Percentiles rank a stretch among this genome's conserved stretches.
Evolutionary conservation across 2,329 filamentous ascomycete species (phyloP).

Genomic region (Colletotrichum navitas): DNA sequence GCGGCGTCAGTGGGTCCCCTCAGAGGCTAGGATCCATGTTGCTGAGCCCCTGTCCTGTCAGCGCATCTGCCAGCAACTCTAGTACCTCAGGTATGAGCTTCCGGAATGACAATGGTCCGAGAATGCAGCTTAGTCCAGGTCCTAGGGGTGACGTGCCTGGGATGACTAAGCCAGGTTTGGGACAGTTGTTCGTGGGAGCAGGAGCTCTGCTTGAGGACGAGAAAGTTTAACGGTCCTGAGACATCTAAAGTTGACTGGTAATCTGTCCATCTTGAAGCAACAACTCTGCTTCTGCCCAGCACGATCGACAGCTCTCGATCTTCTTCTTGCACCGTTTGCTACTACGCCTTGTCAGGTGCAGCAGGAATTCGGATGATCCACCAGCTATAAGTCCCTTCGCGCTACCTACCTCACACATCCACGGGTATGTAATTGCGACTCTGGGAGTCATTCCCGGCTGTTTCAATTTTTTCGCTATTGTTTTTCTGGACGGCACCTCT

Average conservation of each 20-base stretch:
- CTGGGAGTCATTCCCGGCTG: constrained; percentile 34
- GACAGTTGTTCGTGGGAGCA: constrained; percentile 39
- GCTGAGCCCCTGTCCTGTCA: background rate
- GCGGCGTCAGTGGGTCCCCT: constrained; percentile 6
- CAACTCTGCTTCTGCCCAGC: constrained; percentile 15
- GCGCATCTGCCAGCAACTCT: too few species aligned
- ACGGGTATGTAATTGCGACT: constrained; percentile 38
- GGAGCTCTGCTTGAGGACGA: constrained; percentile 20
- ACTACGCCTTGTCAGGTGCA: constrained; percentile 2
- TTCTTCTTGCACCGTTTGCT: background rate
- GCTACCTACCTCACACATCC: constrained; percentile 19
- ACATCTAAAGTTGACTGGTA: constrained; percentile 20
- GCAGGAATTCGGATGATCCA: constrained; percentile 32
- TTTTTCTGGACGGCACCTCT: constrained; percentile 1
- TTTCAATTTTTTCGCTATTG: constrained; percentile 24
- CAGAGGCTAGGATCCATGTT: background rate
- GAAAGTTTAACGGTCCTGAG: constrained; percentile 30
- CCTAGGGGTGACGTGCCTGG: background rate
- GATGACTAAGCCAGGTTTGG: constrained; percentile 38
- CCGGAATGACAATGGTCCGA: constrained; percentile 30
- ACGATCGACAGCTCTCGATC: background rate
- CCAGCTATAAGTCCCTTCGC: constrained; percentile 33
- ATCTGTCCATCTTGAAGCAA: constrained; percentile 33
- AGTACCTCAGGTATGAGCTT: background rate
- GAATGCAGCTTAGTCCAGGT: background rate